Evolutionary conservation across 202 grass and related monocot species (phyloP).

Genomic region (Cymbopogon flexuosus): DNA sequence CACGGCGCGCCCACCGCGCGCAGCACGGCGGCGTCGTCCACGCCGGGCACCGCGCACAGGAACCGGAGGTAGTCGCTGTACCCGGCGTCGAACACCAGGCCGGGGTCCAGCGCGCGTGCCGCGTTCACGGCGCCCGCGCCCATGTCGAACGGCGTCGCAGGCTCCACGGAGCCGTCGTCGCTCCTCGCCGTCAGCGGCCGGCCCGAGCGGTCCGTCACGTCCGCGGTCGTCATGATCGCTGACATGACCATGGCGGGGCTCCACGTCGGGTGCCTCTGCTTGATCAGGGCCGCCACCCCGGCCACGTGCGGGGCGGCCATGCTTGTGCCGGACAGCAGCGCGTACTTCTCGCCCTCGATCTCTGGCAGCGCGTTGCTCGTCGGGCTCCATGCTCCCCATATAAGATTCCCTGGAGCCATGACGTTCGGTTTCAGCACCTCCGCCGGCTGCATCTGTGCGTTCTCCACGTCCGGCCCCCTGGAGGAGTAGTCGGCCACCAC

Average conservation of each 20-base stretch:
- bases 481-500: slow-evolving; percentile 66
- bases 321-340: slow-evolving; percentile 72
- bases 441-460: slow-evolving; percentile 42
- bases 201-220: slow-evolving; percentile 44
- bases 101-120: slow-evolving; percentile 67
- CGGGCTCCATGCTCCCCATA: slow-evolving; percentile 94
- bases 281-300: slow-evolving; percentile 69
- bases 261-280: slow-evolving; percentile 63
- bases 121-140: slow-evolving; percentile 71
- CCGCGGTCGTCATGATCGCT: slow-evolving; percentile 70
- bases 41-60: slow-evolving; percentile 60
- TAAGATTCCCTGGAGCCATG: slow-evolving; percentile 73
- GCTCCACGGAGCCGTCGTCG: not conserved
- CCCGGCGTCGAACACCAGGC: slow-evolving; percentile 58
- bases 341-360: slow-evolving; percentile 50
- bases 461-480: slow-evolving; percentile 71
- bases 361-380: slow-evolving; percentile 43
- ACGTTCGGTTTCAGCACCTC: slow-evolving; percentile 90
- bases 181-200: slow-evolving; percentile 43
- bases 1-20: slow-evolving; percentile 50
- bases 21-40: slow-evolving; percentile 50
- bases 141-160: slow-evolving; percentile 80
- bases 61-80: slow-evolving; percentile 58
- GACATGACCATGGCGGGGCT: slow-evolving; percentile 74
- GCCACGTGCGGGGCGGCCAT: slow-evolving; percentile 85